Evolutionary conservation across 2,329 filamentous ascomycete genomes (phyloP), one percentile per base, ranked within the genome.

Genomic region (Thielaviopsis musarum): DNA sequence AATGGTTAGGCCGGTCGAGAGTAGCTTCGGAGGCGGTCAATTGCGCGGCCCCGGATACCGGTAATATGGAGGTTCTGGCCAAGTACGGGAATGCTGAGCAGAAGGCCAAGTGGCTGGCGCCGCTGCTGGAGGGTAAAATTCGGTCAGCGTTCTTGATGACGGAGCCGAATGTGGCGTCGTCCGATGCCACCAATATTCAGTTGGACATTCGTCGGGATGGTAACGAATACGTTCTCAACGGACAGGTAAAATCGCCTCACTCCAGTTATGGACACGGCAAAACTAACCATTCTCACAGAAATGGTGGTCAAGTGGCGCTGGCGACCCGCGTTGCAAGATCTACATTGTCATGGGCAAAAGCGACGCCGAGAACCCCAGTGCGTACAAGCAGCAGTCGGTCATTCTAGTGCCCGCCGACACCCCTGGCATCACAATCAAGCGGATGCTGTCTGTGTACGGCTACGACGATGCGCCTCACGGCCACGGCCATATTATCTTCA

Each of bases 401-500:
- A 81, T 97, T 56, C 77, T 97, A 28, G 93, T 97, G 17, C 88
- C 91, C 1, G 82, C 87, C 19, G 77, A 81, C 64, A 83, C 87
- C 1, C 85, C 87, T 21, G 93, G 93, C 60, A 85, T 97, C 67
- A 95, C 83, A n/a, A 85, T 97, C 66, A 81, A 95, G 73, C 85
- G 93, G 65, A 95, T 96, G 88, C 77, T 98, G 59, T 85, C 79
- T 56, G 91, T 97, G 64, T 95, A 94, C 72, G 93, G 93, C 61
- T 97, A 90, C 73, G 93, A 97, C 70, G 93, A 98, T 67, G 93
- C 93, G n/a, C 93, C 93, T 2, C 93, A 98, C 71, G 93, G 93
- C 59, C 93, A 98, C 74, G 93, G 90, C 52, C 91, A 98, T 72
- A 83, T 98, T 69, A 81, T 77, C 41, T 97, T 98, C 74, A 78